These are phyloP conservation scores for Polytrichum commune DNA, from an alignment of 225 moss, liverwort and hornwort species.

Conservation along the genomic window DNA sequence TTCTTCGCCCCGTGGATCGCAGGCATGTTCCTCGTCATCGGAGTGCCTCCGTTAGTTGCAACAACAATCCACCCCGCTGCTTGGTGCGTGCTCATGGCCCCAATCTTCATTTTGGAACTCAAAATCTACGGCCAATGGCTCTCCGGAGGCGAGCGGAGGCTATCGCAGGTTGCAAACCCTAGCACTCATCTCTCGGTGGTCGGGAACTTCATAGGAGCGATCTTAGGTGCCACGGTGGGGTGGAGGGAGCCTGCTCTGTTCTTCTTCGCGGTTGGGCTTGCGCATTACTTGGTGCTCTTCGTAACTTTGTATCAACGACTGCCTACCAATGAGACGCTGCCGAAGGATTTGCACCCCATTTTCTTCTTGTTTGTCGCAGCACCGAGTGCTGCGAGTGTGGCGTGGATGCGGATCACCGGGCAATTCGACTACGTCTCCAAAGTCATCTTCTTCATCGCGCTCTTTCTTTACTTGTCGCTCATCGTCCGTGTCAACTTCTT, in stretches of 20 bases:
- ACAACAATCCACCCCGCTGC: conserved; percentile 26
- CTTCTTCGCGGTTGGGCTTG: conserved; percentile 58
- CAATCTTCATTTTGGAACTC: conserved; percentile 39
- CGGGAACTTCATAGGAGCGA: conserved; percentile 52
- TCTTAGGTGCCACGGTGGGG: conserved; percentile 38
- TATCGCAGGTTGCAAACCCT: conserved; percentile 55
- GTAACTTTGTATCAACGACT: conserved; percentile 53
- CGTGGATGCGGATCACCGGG: conserved; percentile 48
- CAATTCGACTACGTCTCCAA: conserved; percentile 40
- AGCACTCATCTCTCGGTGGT: conserved; percentile 47
- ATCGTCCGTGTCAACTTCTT: conserved; percentile 48
- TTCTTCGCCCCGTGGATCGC: conserved; percentile 65
- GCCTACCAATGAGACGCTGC: conserved; percentile 45
- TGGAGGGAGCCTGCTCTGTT: conserved; percentile 52
- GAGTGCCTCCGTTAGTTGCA: conserved; percentile 25
- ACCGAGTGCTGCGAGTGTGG: conserved; percentile 51
- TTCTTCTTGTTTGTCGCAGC: conserved; percentile 64
- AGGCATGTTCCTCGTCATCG: conserved; percentile 42
- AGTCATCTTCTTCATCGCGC: conserved; percentile 43
- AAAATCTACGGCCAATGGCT: conserved; percentile 65
- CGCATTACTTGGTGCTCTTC: conserved; percentile 53
- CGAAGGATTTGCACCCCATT: conserved; percentile 44
- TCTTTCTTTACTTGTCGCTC: conserved; percentile 46
- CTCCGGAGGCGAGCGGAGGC: conserved; percentile 26
- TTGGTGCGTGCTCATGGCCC: conserved; percentile 49